Conservation (phyloP, 140 eudicot species). For the Ambrosia hybrid region DNA sequence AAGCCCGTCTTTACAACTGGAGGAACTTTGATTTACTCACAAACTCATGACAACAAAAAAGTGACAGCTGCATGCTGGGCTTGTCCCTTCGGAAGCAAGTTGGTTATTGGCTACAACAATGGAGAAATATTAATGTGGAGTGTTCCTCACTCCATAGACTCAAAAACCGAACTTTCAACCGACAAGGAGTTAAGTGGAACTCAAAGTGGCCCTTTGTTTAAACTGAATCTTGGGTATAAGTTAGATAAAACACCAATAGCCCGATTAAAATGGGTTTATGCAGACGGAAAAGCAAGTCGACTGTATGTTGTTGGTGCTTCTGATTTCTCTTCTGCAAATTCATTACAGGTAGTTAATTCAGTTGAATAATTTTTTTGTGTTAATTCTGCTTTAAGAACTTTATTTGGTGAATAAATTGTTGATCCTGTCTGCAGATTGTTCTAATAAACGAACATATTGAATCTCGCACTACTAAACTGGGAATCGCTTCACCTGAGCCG, state of each 20-base stretch:
- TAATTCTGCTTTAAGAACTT: background rate
- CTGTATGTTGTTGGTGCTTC: slow-evolving; percentile 75
- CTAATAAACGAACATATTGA: slow-evolving; percentile 77
- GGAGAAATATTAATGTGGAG: slow-evolving; percentile 87
- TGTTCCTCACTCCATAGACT: slow-evolving; percentile 43
- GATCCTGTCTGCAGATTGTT: slow-evolving; percentile 58
- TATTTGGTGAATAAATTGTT: slow-evolving; percentile 11
- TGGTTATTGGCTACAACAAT: slow-evolving; percentile 76
- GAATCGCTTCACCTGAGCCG: slow-evolving; percentile 69
- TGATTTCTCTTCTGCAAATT: slow-evolving; percentile 55
- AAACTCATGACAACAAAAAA: slow-evolving; percentile 63
- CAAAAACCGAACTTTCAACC: slow-evolving; percentile 34
- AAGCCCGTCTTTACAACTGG: slow-evolving; percentile 63
- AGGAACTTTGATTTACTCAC: slow-evolving; percentile 49
- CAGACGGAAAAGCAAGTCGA: slow-evolving; percentile 86
- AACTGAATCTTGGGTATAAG: slow-evolving; percentile 90
- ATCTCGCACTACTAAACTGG: slow-evolving; percentile 79
- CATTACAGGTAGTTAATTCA: slow-evolving; percentile 63
- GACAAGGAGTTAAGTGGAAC: slow-evolving; percentile 40
- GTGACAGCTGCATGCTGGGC: slow-evolving; percentile 96
- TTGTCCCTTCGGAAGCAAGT: slow-evolving; percentile 89
- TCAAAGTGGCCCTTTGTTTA: slow-evolving; percentile 58
- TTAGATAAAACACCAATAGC: slow-evolving; percentile 81
- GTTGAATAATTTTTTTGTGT: background rate
- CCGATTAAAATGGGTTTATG: slow-evolving; percentile 61